These are phyloP conservation scores for Bauhinia variegata DNA, from an alignment of 306 rosid genomes.

Conservation along the genomic window DNA sequence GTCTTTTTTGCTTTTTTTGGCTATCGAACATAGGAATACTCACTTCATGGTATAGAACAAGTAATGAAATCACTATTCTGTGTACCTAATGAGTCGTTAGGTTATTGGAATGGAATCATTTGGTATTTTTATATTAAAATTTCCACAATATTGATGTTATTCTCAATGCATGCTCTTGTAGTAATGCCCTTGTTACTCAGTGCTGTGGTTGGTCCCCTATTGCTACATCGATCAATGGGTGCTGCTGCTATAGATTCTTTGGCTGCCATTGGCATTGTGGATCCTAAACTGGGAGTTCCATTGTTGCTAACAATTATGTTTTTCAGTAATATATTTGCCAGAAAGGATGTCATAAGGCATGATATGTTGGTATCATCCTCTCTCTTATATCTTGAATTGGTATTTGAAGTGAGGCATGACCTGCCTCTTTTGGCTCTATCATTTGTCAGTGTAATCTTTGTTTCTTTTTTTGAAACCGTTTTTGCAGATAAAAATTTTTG, in stretches of 20 bases:
- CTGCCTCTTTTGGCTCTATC: conserved; percentile 26
- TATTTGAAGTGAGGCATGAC: conserved; percentile 21
- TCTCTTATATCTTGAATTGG: conserved; percentile 26
- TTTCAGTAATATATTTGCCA: conserved; percentile 71
- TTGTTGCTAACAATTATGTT: conserved; percentile 75
- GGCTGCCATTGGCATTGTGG: conserved; percentile 72
- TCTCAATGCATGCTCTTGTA: conserved; percentile 42
- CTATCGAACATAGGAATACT: no score
- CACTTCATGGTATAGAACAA: no score
- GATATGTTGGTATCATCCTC: conserved; percentile 70
- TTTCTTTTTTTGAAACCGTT: conserved; percentile 38
- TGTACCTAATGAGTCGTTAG: no score
- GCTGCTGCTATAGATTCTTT: conserved; percentile 65
- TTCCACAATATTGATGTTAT: conserved; percentile 33
- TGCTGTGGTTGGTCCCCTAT: conserved; percentile 67
- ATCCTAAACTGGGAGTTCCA: conserved; percentile 83
- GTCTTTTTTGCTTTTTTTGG: no score
- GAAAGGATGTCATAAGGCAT: conserved; percentile 55
- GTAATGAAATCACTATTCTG: no score
- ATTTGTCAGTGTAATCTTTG: conserved; percentile 15
- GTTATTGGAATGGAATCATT: conserved; percentile 27
- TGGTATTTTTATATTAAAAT: conserved; percentile 34
- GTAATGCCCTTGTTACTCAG: conserved; percentile 71
- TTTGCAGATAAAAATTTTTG: conserved; percentile 76
- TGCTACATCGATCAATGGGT: conserved; percentile 70